phyloP scores from a whole-genome alignment of 2,329 filamentous ascomycete species.

The Hypoxylon sp. region DNA sequence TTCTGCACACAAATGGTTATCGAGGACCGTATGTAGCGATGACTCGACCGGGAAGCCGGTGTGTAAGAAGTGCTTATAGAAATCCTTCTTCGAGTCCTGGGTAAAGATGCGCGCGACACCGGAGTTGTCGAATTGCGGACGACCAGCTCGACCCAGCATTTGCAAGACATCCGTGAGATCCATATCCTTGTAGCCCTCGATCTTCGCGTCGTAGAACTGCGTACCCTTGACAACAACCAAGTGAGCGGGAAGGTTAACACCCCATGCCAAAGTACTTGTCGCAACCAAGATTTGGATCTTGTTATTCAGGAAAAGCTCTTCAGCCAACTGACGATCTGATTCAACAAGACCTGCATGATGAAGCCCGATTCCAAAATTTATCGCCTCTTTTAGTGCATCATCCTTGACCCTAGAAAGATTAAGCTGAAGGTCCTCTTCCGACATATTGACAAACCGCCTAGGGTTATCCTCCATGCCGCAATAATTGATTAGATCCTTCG shows the following conservation, averaged over 20 bases:
- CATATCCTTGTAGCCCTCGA: conserved; percentile 98
- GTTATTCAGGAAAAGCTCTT: conserved; percentile 96
- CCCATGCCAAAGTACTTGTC: conserved; percentile 97
- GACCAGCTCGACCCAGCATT: conserved; percentile 95
- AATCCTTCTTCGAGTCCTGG: conserved; percentile 97
- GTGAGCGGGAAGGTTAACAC: conserved; percentile 96
- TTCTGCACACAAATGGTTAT: conserved; percentile 97
- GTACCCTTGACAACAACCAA: conserved; percentile 98
- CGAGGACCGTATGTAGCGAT: conserved; percentile 93
- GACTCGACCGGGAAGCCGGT: conserved; percentile 98
- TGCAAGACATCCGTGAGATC: conserved; percentile 97
- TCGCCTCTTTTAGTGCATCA: conserved; percentile 90
- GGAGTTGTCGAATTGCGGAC: conserved; percentile 95
- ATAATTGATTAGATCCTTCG: conserved; percentile 95
- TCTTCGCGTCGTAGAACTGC: conserved; percentile 98
- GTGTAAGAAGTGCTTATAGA: conserved; percentile 99
- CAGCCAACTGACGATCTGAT: conserved; percentile 89
- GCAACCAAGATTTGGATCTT: conserved; percentile 98
- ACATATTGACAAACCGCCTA: conserved; percentile 91
- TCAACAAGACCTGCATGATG: conserved; percentile 98
- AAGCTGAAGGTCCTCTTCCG: conserved; percentile 90
- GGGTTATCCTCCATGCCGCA: conserved; percentile 99
- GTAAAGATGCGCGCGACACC: conserved; percentile 98
- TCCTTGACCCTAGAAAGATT: conserved; percentile 95
- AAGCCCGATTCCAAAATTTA: conserved; percentile 96